Base-by-base conservation (phyloP, 108 stramenopile species). In the Mayamaea pseudoterrestris region DNA sequence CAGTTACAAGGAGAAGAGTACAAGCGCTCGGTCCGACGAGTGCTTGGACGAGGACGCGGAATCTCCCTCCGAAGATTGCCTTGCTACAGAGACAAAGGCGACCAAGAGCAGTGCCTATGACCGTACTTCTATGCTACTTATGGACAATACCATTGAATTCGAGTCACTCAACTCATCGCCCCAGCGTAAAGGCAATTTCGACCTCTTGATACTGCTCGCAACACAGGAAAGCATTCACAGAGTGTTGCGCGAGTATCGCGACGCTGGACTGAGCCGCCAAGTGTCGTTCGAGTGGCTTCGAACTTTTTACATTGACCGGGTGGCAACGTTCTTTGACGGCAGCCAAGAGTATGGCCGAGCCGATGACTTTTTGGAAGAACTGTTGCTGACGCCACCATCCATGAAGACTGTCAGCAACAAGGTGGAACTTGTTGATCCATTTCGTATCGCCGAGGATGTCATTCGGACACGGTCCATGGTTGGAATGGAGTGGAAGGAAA, bases 171-270 rank as follows among this genome's bases (percentile, higher is more conserved):
- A 27, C 21, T 66, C 81, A 9, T 78, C 77, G 11, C 78, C 79
- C 13, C 70, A 80, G 14, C 69, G 88, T 18, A 50, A 63, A 29
- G 73, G 77, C 2, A 90, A 82, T 47, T 85, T 90, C 47, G 88
- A 90, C 39, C 50, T 90, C 14, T 47, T 90, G 3, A 50, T 68
- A 30, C 55, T 69, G 9, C 50, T 90, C 5, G 63, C 69, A 11
- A 90, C 83, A 5, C 88, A 85, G 35, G 83, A 79, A 52, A 51
- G 69, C 9, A 57, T 80, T n/a, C 88, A 90, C 36, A 62, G 77
- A 12, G 55, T 89, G 18, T 46, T 89, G 9, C 58, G 66, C 16
- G 63, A 69, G 11, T 73, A 74, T 44, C 39, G 49, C n/a, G 56
- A 62, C 17, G 42, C 54, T n/a, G 66, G 55, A 11, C 50, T 65